These are phyloP conservation scores for Remersonia thermophila DNA, from an alignment of 2,329 filamentous ascomycete genomes.

Conservation along the genomic window DNA sequence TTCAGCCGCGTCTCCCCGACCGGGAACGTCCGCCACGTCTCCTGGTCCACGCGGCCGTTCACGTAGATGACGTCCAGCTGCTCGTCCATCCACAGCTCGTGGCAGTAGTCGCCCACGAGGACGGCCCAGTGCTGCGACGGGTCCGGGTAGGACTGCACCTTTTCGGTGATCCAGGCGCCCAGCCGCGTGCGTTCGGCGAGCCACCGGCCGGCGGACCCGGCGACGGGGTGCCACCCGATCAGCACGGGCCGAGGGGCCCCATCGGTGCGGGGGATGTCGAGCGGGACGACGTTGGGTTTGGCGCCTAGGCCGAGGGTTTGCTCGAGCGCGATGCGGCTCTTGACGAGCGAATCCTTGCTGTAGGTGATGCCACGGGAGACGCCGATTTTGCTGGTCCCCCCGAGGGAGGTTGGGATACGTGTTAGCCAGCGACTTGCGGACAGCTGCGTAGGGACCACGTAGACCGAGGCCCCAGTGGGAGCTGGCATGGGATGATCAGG, in stretches of 20 bases:
- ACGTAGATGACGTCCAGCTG: constrained; percentile 44
- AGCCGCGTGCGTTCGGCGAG: constrained; percentile 43
- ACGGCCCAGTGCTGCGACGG: constrained; percentile 50
- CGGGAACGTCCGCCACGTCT: constrained; percentile 38
- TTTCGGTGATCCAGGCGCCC: constrained; percentile 43
- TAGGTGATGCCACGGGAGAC: constrained; percentile 8
- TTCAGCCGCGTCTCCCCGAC: constrained; percentile 43
- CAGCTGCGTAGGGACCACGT: too few species aligned
- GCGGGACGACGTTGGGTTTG: constrained; percentile 32
- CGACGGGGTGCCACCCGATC: constrained; percentile 48
- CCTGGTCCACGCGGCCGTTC: constrained; percentile 33
- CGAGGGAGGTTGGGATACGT: too few species aligned
- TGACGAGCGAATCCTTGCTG: constrained; percentile 24
- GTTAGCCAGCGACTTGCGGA: too few species aligned
- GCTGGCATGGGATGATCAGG: too few species aligned
- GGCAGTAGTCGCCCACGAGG: constrained; percentile 41
- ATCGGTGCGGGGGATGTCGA: constrained; percentile 25
- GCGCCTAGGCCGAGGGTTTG: constrained; percentile 32
- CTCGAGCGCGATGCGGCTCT: constrained; percentile 29
- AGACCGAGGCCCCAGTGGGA: too few species aligned
- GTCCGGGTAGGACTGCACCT: constrained; percentile 42
- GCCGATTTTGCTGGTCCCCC: constrained; percentile 9
- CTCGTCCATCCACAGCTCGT: constrained; percentile 52
- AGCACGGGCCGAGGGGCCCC: constrained; percentile 31
- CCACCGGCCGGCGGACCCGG: constrained; percentile 44